phyloP scores from a whole-genome alignment of 2,329 filamentous ascomycete species.

The Verruconis gallopava region DNA sequence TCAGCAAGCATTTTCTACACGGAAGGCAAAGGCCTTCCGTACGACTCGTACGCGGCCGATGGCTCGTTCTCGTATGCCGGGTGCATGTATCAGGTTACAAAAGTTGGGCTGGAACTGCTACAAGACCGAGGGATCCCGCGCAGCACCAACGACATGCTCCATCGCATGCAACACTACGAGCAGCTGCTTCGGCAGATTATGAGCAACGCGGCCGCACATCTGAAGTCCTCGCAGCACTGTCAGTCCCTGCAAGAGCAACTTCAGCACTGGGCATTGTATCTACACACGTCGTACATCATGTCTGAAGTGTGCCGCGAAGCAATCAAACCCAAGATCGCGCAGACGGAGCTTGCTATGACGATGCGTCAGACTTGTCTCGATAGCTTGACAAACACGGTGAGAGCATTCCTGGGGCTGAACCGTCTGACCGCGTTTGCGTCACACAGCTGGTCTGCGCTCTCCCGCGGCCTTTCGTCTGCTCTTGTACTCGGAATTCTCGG shows the following conservation, averaged over 20 bases:
- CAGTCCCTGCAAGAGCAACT: slow-evolving; percentile 39
- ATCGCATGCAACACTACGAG: slow-evolving; percentile 43
- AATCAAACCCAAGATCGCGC: slow-evolving; percentile 37
- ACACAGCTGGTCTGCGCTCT: slow-evolving; percentile 31
- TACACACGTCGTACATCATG: slow-evolving; percentile 49
- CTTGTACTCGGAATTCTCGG: slow-evolving; percentile 31
- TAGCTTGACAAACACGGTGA: slow-evolving; percentile 43
- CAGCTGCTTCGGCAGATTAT: slow-evolving; percentile 45
- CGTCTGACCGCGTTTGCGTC: slow-evolving; percentile 35
- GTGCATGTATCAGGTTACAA: slow-evolving; percentile 42
- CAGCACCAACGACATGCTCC: slow-evolving; percentile 39
- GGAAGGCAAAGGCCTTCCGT: slow-evolving; percentile 30
- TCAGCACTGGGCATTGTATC: slow-evolving; percentile 46
- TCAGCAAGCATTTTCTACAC: slow-evolving; percentile 40
- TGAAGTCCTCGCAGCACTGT: slow-evolving; percentile 41
- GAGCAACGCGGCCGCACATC: slow-evolving; percentile 43
- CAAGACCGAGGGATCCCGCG: slow-evolving; percentile 42
- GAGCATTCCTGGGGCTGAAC: slow-evolving; percentile 47
- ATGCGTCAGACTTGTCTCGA: slow-evolving; percentile 43
- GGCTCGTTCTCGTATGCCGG: slow-evolving; percentile 44
- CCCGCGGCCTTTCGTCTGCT: slow-evolving; percentile 31
- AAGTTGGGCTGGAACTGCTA: slow-evolving; percentile 47
- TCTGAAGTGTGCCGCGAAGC: slow-evolving; percentile 50
- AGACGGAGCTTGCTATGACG: slow-evolving; percentile 30
- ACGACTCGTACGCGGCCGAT: slow-evolving; percentile 29